These are phyloP conservation scores for Dillenia turbinata DNA, from an alignment of 164 flowering plant species.

Conservation along the genomic window DNA sequence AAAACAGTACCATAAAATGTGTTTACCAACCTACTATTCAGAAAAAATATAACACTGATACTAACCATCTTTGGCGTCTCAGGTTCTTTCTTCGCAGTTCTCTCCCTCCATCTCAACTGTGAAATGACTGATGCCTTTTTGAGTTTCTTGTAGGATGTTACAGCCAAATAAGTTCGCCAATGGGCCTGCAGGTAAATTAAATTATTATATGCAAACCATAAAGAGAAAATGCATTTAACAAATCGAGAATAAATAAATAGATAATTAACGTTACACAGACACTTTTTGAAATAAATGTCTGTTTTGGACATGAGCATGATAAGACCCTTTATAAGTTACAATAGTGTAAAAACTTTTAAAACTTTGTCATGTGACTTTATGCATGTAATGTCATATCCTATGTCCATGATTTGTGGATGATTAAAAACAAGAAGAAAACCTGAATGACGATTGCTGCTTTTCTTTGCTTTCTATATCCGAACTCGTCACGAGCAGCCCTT, in stretches of 20 bases:
- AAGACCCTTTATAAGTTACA: not conserved
- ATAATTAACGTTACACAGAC: no score
- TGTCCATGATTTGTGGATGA: no score
- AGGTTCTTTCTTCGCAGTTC: conserved; percentile 45
- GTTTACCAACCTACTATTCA: not conserved
- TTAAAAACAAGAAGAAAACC: conserved; percentile 28
- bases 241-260: no score
- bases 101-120: conserved; percentile 73
- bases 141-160: conserved; percentile 50
- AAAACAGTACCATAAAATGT: no score
- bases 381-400: no score
- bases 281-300: no score
- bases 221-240: not conserved
- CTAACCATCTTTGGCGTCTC: conserved; percentile 55
- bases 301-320: no score
- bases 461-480: conserved; percentile 42
- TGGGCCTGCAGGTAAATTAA: conserved; percentile 43
- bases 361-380: no score
- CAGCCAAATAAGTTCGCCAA: conserved; percentile 60
- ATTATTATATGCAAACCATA: not conserved
- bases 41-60: not conserved
- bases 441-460: conserved; percentile 65
- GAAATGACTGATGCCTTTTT: conserved; percentile 45
- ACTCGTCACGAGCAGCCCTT: conserved; percentile 60
- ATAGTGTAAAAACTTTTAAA: not conserved